Base-by-base conservation (phyloP, 2,329 filamentous ascomycete species). In the Xylariaceae sp. region DNA sequence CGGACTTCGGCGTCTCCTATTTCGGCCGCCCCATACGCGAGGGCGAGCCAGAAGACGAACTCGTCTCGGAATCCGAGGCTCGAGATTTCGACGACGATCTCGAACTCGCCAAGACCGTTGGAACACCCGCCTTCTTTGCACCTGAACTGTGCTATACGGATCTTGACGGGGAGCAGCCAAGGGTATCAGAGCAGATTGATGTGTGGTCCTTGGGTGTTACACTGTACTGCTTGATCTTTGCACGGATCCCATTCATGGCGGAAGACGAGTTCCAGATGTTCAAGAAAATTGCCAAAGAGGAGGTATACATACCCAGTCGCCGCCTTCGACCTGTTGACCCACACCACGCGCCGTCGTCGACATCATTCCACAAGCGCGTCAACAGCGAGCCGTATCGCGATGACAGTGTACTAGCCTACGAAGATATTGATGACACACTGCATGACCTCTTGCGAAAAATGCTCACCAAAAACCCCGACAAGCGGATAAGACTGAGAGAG, bases 1-100 rank as follows among this genome's bases (percentile, higher is more conserved):
- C 92, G 5, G 92, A 98, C 54, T 98, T 98, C 64, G 92, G 92
- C 19, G 92, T 98, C 2, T 98, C 92, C 1, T 98, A 96, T 58
- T 86, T 98, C 42, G 92, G 92, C 18, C 79, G 87, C 32, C 87
- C 87, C 2, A 83, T 89, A 37, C 75, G 85, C 24, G 86, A 94
- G 29, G 84, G 83, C 33, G 86, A 93, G 49, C n/a, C n/a, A n/a
- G 73, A 78, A 23, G 81, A 86, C 38, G 82, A 88, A 60, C 80
- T 64, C 39, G 79, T 67, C 13, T 82, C 82, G 4, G 85, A 93
- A 54, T 85, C 81, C 1, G 89, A 95, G 56, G 83, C 85, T 9
- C 79, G 77, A 25, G 86, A 94, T 51, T 78, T 94, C 38, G 87
- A 95, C 55, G 87, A 95, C 55, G 89, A 94, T 42, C 77, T 94